Evolutionary conservation across 331 rosid species (phyloP).

Genomic region (Saraca asoca): DNA sequence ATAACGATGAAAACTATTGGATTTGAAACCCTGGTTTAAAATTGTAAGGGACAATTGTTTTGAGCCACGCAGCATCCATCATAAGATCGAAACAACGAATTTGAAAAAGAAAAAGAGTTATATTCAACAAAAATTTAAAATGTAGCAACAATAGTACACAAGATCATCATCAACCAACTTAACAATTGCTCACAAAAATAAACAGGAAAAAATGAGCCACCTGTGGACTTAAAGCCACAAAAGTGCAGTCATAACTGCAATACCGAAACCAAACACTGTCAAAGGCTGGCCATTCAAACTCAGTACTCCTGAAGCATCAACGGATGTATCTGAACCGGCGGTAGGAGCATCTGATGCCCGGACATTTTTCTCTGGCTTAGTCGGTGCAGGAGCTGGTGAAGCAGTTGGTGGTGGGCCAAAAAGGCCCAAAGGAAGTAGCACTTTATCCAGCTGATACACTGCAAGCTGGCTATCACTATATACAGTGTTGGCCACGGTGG

Average conservation of each 20-base stretch:
- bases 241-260: slow-evolving; percentile 33
- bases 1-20: no score
- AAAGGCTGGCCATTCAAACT: neutral
- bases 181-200: slow-evolving; percentile 15
- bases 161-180: slow-evolving; percentile 38
- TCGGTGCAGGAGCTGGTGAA: slow-evolving; percentile 74
- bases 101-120: slow-evolving; percentile 1
- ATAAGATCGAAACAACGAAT: neutral
- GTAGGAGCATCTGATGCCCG: slow-evolving; percentile 62
- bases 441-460: slow-evolving; percentile 78
- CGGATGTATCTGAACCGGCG: slow-evolving; percentile 41
- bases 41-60: no score
- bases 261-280: slow-evolving; percentile 11
- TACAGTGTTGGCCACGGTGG: slow-evolving; percentile 67
- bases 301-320: slow-evolving; percentile 31
- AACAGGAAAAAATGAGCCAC: slow-evolving; percentile 18
- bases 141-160: slow-evolving; percentile 36
- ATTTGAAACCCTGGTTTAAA: no score
- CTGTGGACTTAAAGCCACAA: slow-evolving; percentile 27
- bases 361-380: slow-evolving; percentile 56
- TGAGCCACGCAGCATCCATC: neutral
- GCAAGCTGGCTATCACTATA: slow-evolving; percentile 68
- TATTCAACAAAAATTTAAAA: slow-evolving; percentile 35
- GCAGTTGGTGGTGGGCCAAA: slow-evolving; percentile 48
- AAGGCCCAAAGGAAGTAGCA: slow-evolving; percentile 71